These are phyloP conservation scores for Parathielavia appendiculata DNA, from an alignment of 495 filamentous ascomycete genomes.

Conservation along the genomic window DNA sequence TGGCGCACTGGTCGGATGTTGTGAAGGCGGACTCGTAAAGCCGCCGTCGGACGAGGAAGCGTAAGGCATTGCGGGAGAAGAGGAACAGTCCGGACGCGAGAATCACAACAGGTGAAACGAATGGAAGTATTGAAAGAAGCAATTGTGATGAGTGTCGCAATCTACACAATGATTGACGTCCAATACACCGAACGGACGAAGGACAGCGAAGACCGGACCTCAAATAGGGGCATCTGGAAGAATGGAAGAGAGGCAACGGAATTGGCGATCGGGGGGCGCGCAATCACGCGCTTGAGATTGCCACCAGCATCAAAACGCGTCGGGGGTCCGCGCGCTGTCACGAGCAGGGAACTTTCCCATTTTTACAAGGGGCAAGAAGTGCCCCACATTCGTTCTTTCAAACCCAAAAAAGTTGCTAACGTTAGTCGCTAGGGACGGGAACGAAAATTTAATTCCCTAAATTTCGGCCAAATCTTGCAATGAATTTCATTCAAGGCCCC, in stretches of 20 bases:
- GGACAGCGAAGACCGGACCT: no score
- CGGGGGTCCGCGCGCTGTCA: slow-evolving; percentile 25
- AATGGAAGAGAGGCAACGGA: neutral
- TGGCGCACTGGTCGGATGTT: slow-evolving; percentile 37
- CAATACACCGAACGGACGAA: neutral
- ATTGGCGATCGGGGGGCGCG: slow-evolving; percentile 18
- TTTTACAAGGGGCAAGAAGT: neutral
- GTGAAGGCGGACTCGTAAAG: slow-evolving; percentile 30
- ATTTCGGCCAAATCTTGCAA: no score
- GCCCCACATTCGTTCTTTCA: neutral
- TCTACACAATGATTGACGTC: neutral
- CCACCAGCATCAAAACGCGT: slow-evolving; percentile 22
- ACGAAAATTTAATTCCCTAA: no score
- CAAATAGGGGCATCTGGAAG: no score
- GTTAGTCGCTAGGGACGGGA: no score
- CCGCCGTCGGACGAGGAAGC: slow-evolving; percentile 31
- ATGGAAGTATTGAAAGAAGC: neutral
- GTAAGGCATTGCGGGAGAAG: slow-evolving; percentile 23
- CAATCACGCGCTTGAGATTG: slow-evolving; percentile 22
- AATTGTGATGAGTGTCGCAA: neutral
- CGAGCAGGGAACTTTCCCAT: slow-evolving; percentile 14
- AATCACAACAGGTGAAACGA: neutral
- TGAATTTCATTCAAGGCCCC: no score
- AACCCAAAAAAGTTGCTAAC: no score
- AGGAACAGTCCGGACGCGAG: neutral